Conservation (phyloP, 331 rosid genomes). For the Telfairia occidentalis region DNA sequence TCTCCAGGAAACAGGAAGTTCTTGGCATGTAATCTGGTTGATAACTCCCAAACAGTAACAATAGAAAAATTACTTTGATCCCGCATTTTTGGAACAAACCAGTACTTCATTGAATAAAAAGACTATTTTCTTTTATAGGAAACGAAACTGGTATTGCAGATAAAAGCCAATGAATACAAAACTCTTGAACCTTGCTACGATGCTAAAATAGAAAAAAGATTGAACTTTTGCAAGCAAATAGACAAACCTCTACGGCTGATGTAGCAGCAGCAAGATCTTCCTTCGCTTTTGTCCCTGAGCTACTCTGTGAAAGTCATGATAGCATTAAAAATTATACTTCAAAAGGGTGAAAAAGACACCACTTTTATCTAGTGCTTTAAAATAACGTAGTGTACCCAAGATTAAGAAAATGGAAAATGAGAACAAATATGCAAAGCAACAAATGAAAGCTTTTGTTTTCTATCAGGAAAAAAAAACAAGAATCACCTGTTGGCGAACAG, state of each 20-base stretch:
- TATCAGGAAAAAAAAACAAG: not conserved
- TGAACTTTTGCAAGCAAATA: not conserved
- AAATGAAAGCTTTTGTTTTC: not conserved
- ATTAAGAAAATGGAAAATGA: not conserved
- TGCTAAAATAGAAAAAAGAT: not conserved
- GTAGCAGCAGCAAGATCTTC: constrained; percentile 98
- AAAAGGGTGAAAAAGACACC: constrained; percentile 1
- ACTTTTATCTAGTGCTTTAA: not conserved
- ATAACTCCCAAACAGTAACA: not conserved
- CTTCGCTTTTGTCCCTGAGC: constrained; percentile 91
- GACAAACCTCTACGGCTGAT: constrained; percentile 67
- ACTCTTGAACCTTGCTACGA: constrained; percentile 1
- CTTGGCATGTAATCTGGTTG: not conserved
- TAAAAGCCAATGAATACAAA: not conserved
- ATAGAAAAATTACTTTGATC: not conserved
- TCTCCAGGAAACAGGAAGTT: not conserved
- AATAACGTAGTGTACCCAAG: not conserved
- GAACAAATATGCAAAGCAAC: not conserved
- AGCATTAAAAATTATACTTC: constrained; percentile 20
- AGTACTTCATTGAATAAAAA: not conserved
- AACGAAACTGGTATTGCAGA: not conserved
- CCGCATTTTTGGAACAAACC: not conserved
- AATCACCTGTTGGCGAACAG: constrained; percentile 94
- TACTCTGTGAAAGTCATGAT: constrained; percentile 48
- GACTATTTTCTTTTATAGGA: not conserved